phyloP scores from a whole-genome alignment of 805 yeast genomes.

The Danielozyma ontarioensis region DNA sequence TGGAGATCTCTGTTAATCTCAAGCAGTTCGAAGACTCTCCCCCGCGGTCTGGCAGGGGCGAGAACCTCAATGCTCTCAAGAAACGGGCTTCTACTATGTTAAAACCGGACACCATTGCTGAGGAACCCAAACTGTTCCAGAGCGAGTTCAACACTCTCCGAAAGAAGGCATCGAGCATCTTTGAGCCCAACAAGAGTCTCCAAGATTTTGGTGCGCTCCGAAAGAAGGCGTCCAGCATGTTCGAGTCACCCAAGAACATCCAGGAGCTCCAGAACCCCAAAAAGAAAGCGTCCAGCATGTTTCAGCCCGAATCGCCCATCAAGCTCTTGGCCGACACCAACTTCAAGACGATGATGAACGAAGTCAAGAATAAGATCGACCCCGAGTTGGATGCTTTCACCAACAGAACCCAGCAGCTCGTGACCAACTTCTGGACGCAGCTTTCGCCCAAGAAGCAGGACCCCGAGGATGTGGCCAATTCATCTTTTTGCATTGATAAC shows the following conservation, averaged over 20 bases:
- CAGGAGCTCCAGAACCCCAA: slow-evolving; percentile 11
- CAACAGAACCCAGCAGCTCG: slow-evolving; percentile 20
- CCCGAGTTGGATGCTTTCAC: slow-evolving; percentile 19
- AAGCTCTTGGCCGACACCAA: background rate
- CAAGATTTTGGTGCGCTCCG: slow-evolving; percentile 1
- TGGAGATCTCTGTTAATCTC: slow-evolving; percentile 18
- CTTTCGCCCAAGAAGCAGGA: slow-evolving; percentile 20
- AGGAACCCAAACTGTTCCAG: too few relatives aligned
- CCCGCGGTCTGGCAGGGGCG: background rate
- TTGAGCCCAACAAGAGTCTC: slow-evolving; percentile 7
- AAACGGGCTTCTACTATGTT: background rate
- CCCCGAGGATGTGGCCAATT: slow-evolving; percentile 12
- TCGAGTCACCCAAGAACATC: too few relatives aligned
- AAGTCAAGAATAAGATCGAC: slow-evolving; percentile 12
- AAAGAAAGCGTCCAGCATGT: slow-evolving; percentile 17
- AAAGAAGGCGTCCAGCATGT: slow-evolving; percentile 7
- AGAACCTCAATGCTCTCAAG: too few relatives aligned
- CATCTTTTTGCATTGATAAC: slow-evolving; percentile 25
- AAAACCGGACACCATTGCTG: too few relatives aligned
- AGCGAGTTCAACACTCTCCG: slow-evolving; percentile 4
- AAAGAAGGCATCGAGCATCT: slow-evolving; percentile 17
- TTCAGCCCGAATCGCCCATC: slow-evolving; percentile 4
- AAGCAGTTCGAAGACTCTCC: slow-evolving; percentile 10
- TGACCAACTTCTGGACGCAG: slow-evolving; percentile 17
- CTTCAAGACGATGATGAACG: slow-evolving; percentile 4